Evolutionary conservation across 2,329 filamentous ascomycete species (phyloP), one percentile per base, ranked within the genome.

Genomic region (Didymella sp.): DNA sequence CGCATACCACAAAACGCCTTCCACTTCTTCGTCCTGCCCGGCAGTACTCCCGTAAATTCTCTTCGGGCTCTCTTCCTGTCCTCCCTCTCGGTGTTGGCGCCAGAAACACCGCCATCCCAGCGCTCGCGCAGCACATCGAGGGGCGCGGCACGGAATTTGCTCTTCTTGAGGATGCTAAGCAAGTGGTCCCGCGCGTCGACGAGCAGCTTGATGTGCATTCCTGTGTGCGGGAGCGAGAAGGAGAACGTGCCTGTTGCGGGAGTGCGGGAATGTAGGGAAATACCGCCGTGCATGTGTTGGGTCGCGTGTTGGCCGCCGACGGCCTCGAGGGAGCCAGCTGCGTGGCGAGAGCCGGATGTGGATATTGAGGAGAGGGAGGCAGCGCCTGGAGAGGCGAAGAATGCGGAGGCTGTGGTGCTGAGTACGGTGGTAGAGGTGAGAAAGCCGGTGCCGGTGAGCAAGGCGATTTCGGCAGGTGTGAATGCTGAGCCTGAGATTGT

Each of bases 291-390:
- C 82, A 85, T 45, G 82, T 82, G 68, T n/a, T 89, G 84, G 5
- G 91, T 78, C 2, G 85, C 88, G 19, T 85, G 84, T n/a, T 80
- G 76, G 4, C 89, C 89, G 1, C 90, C 90, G 0, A 92, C 85
- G 1, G 89, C 88, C 6, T 81, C 87, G 2, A 89, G 68, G 2
- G 87, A 87, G 13, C 90, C 90, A 0, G 89, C 88, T 5, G 88
- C 85, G 21, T 88, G 87, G 60, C 79, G 82, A 2, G 87, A 85
- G 15, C 78, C 79, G 21, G 90, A 85, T 24, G 80, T 82, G 33
- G 87, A 83, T 9, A 92, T 79, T 3, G 85, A 87, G 22, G 84
- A 81, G 33, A 88, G 77, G 3, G 76, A 75, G 6, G 74, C 74
- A 9, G 77, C 69, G 9, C 75, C 74, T 1, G 79, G 77, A 2